phyloP scores from a whole-genome alignment of 176 grass and related monocot species.

The Miscanthus lutarioriparius region DNA sequence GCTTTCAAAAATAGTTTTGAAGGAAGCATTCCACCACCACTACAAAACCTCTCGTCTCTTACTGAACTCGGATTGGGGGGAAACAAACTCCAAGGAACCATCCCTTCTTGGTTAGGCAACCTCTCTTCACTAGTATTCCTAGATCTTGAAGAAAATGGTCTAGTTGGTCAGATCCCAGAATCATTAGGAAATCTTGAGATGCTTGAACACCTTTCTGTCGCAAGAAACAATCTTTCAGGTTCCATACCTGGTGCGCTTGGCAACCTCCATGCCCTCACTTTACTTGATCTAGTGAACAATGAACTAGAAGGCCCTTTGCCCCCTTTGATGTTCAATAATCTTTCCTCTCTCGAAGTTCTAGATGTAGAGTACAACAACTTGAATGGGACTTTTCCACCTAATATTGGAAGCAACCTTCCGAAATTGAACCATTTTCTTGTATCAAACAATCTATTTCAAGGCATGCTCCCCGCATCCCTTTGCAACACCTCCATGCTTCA shows the following conservation, averaged over 20 bases:
- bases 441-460: neutral
- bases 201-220: neutral
- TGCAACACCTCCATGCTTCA: neutral
- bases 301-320: neutral
- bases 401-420: neutral
- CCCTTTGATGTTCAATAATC: too few relatives aligned
- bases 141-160: neutral
- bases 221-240: neutral
- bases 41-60: neutral
- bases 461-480: neutral
- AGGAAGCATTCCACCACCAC: conserved; percentile 23
- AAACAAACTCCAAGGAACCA: neutral
- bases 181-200: neutral
- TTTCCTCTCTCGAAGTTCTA: neutral
- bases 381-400: neutral
- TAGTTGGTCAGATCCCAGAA: neutral
- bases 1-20: neutral
- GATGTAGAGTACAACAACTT: neutral
- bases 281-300: neutral
- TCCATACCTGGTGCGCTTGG: neutral
- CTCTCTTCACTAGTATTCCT: neutral
- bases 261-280: neutral
- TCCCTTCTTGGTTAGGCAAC: conserved; percentile 15
- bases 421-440: fast-evolving
- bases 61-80: neutral